A percentile compares a stretch with the other conserved stretches of the same genome.
Conservation (phyloP, 352 stramenopile species). For the Phytophthora melonis region DNA sequence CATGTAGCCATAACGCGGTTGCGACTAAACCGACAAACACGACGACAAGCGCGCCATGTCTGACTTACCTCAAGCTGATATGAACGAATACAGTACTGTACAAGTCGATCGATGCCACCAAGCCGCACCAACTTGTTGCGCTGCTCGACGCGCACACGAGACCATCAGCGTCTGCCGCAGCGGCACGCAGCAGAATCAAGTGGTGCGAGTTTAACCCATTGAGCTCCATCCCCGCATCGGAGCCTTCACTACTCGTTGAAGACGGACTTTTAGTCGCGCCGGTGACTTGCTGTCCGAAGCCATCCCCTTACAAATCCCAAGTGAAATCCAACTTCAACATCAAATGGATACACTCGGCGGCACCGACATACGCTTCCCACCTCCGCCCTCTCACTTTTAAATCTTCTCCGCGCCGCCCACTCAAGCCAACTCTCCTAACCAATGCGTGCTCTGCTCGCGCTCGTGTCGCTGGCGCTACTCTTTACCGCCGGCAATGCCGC, state of each 20-base stretch:
- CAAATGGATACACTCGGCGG: constrained; percentile 5
- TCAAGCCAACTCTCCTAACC: not conserved
- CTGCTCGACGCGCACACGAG: not conserved
- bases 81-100: not conserved
- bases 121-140: too few relatives aligned
- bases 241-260: constrained; percentile 4
- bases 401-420: not conserved
- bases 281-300: constrained; percentile 12
- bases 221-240: not conserved
- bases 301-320: not conserved
- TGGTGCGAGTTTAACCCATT: not conserved
- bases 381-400: not conserved
- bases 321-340: constrained; percentile 11
- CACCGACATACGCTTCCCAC: constrained; percentile 5
- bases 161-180: not conserved
- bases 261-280: not conserved
- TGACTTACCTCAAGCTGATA: not conserved
- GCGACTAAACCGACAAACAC: not conserved
- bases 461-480: constrained; percentile 1
- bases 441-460: not conserved
- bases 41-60: not conserved
- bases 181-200: not conserved
- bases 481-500: not conserved
- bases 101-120: too few relatives aligned
- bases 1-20: not conserved